Evolutionary conservation across 83 land plant genomes (phyloP), one percentile per base, ranked within the genome.

Genomic region (Picea abies): DNA sequence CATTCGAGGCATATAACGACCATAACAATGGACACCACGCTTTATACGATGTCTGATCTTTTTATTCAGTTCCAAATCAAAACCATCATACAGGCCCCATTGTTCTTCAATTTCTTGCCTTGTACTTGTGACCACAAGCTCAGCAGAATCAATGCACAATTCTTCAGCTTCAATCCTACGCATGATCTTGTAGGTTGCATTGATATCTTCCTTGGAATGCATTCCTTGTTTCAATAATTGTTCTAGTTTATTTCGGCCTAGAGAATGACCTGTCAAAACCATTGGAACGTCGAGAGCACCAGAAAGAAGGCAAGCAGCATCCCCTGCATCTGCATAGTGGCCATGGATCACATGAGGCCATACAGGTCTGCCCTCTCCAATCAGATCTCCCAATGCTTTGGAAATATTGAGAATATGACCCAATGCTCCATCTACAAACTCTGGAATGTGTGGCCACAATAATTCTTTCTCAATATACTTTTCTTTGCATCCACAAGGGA

Each of bases 341-440:
- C 99, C 99, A 72, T 97, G 99, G 41, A 97, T 92, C 15, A 91
- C 96, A 81, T 92, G 86, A 15, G 99, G 99, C 99, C 96, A 97
- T 17, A 86, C 84, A 35, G 89, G 87, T 2, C 86, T 87, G 10
- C 92, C 96, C 10, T 83, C 90, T 20, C 87, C 81, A 9, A 90
- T 81, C 52, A 93, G 92, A 41, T 95, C 96, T 15, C 98, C 99
- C 3, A 97, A 83, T n/a, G 84, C 93, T 63, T 88, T 88, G 10
- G 96, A 85, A 90, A 97, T 92, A 80, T 91, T 90, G 56, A 89
- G 83, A 63, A 97, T 89, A 83, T 95, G 96, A 58, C 88, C 71
- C 23, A 97, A 85, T 19, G 99, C 93, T 2, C 93, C 93, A 88
- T 97, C 99, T 12, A 95, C 95, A 85, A 97, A 95, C 83, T 97